Evolutionary conservation across 106 monocot genomes (phyloP).

Genomic region (Platanthera zijinensis): DNA sequence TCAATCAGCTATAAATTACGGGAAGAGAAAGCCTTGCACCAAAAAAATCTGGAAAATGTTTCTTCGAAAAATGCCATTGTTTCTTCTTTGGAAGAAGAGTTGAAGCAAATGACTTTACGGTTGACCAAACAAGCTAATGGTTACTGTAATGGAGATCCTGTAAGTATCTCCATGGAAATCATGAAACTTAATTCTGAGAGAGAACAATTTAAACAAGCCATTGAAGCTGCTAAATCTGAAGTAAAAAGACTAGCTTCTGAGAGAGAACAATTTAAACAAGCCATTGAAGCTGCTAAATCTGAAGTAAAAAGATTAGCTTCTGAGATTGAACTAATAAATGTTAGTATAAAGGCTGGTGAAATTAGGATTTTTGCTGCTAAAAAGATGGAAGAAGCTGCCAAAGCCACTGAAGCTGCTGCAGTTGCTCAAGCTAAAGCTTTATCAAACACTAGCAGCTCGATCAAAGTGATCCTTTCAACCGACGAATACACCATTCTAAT

Average conservation of each 20-base stretch:
- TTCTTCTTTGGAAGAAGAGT: slow-evolving; percentile 57
- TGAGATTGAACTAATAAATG: slow-evolving; percentile 59
- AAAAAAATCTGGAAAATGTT: slow-evolving; percentile 48
- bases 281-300: slow-evolving; percentile 34
- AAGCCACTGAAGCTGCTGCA: slow-evolving; percentile 54
- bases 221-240: slow-evolving; percentile 43
- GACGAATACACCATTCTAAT: slow-evolving; percentile 55
- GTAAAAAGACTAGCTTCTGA: slow-evolving; percentile 42
- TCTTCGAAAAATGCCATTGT: slow-evolving; percentile 35
- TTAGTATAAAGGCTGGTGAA: slow-evolving; percentile 51
- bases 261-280: slow-evolving; percentile 47
- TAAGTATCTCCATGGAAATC: slow-evolving; percentile 38
- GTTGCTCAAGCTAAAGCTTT: slow-evolving; percentile 50
- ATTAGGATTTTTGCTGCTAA: slow-evolving; percentile 53
- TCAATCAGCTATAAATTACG: slow-evolving; percentile 44
- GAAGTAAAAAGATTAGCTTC: slow-evolving; percentile 38
- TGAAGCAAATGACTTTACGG: slow-evolving; percentile 48
- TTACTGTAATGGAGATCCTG: slow-evolving; percentile 15
- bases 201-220: slow-evolving; percentile 45
- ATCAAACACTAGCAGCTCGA: slow-evolving; percentile 23
- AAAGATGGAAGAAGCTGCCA: slow-evolving; percentile 81
- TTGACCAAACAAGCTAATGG: slow-evolving; percentile 19
- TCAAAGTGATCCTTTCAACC: slow-evolving; percentile 27
- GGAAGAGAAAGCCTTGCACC: slow-evolving; percentile 43
- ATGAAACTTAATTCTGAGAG: slow-evolving; percentile 57